Percentiles rank a stretch among this genome's conserved stretches.
Conservation (phyloP, 768 basidiomycete species). For the Coprinopsis strossmayeri region DNA sequence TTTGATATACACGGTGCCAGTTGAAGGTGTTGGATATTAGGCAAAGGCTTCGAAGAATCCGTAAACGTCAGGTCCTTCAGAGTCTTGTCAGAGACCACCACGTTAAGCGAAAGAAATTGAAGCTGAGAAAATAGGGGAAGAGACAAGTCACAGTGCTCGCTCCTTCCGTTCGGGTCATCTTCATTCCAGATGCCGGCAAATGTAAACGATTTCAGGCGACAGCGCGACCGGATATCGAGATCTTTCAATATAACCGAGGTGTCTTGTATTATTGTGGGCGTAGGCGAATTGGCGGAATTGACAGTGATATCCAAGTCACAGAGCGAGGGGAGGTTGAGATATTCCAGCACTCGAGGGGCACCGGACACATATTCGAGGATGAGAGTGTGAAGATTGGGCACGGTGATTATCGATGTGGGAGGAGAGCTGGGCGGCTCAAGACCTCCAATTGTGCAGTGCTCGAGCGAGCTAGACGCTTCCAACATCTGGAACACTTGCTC, state of each 20-base stretch:
- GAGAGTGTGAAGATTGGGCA: neutral
- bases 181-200: neutral
- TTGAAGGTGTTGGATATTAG: neutral
- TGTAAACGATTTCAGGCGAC: neutral
- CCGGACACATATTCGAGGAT: neutral
- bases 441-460: neutral
- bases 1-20: neutral
- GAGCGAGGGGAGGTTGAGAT: neutral
- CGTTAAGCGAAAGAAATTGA: neutral
- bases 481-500: neutral
- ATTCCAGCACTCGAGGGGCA: neutral
- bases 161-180: neutral
- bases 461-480: neutral
- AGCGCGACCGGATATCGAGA: neutral
- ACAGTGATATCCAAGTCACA: neutral
- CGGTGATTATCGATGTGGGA: neutral
- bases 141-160: neutral
- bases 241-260: neutral
- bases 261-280: neutral
- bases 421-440: neutral
- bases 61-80: neutral
- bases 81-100: neutral
- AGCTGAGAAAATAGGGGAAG: neutral
- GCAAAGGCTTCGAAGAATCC: neutral
- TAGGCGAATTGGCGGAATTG: neutral